Conservation (phyloP, 495 filamentous ascomycete genomes). For the Hypoxylon crocopeplum region DNA sequence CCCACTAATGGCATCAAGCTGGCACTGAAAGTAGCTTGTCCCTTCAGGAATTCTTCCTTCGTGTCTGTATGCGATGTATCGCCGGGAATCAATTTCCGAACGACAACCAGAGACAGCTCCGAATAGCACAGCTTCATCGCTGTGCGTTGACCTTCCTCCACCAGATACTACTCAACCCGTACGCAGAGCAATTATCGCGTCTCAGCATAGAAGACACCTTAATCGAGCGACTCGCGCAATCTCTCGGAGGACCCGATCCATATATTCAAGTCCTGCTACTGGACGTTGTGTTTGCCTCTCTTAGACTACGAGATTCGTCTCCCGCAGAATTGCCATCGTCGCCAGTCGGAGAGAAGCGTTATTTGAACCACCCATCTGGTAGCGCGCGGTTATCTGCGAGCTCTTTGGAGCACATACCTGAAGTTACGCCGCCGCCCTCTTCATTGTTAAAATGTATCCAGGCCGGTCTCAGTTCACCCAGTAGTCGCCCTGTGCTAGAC, state of each 20-base stretch:
- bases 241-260: constrained; percentile 66
- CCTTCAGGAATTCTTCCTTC: constrained; percentile 68
- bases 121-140: constrained; percentile 68
- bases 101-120: constrained; percentile 43
- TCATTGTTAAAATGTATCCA: constrained; percentile 82
- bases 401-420: constrained; percentile 42
- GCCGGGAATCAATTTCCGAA: constrained; percentile 51
- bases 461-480: constrained; percentile 76
- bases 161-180: constrained; percentile 76
- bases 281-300: constrained; percentile 72
- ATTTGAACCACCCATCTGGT: constrained; percentile 39
- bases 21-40: constrained; percentile 58
- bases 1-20: constrained; percentile 38
- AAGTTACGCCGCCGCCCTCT: constrained; percentile 65
- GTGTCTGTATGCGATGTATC: constrained; percentile 64
- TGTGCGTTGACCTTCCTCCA: constrained; percentile 74
- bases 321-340: constrained; percentile 52
- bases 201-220: constrained; percentile 75
- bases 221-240: constrained; percentile 70
- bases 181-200: constrained; percentile 66
- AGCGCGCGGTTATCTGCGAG: constrained; percentile 29
- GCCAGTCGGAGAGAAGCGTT: constrained; percentile 51
- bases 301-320: constrained; percentile 68
- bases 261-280: constrained; percentile 77
- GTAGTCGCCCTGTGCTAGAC: constrained; percentile 79